Percentiles rank a stretch among this genome's conserved stretches.
Conservation (phyloP, 805 yeast species). For the Candida coleopterorum region DNA sequence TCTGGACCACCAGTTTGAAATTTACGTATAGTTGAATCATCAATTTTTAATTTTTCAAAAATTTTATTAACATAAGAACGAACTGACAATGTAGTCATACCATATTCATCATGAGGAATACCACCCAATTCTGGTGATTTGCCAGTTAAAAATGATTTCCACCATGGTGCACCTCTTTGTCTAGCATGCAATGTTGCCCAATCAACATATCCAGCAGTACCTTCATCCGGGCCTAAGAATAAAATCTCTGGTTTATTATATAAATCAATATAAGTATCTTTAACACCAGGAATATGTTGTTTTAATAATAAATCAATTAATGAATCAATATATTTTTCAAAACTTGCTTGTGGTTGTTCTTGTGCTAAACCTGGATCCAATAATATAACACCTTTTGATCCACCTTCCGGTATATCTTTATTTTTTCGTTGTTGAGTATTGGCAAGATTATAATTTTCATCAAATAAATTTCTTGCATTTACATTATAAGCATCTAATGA, state of each 20-base stretch:
- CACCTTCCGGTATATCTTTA: conserved; percentile 99
- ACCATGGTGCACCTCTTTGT: conserved; percentile 90
- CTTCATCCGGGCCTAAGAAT: conserved; percentile 99
- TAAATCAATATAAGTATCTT: conserved; percentile 80
- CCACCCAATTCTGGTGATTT: conserved; percentile 91
- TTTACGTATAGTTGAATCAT: conserved; percentile 58
- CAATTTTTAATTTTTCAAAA: conserved; percentile 70
- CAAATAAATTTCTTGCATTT: conserved; percentile 85
- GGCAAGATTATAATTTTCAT: conserved; percentile 94
- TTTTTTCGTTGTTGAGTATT: conserved; percentile 94
- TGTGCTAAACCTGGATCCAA: conserved; percentile 75
- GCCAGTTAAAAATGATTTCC: conserved; percentile 98
- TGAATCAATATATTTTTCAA: conserved; percentile 89
- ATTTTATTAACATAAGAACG: conserved; percentile 86
- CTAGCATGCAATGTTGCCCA: conserved; percentile 98
- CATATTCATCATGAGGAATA: conserved; percentile 96
- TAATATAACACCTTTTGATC: conserved; percentile 94
- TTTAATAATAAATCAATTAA: conserved; percentile 75
- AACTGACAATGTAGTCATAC: conserved; percentile 95
- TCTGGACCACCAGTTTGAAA: conserved; percentile 99
- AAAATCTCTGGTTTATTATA: conserved; percentile 83
- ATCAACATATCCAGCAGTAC: conserved; percentile 91
- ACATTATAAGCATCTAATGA: conserved; percentile 78
- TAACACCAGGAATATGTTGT: conserved; percentile 65
- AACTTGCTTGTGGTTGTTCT: conserved; percentile 75